These are phyloP conservation scores for Ascochyta rabiei DNA, from an alignment of 2,329 filamentous ascomycete genomes.

Conservation along the genomic window DNA sequence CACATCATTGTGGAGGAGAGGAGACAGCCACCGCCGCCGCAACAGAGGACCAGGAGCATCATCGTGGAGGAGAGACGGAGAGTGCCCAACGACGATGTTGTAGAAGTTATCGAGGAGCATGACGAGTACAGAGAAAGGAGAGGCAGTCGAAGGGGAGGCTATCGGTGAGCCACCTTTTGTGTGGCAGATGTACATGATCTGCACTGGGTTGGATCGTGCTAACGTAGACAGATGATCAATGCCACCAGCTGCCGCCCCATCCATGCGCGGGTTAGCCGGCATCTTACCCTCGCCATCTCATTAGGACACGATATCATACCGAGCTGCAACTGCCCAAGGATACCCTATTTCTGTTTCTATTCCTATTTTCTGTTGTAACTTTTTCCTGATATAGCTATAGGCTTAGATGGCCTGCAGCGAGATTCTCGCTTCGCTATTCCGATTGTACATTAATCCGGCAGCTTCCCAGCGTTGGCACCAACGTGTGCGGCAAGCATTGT, in stretches of 20 bases:
- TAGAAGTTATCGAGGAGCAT: constrained; percentile 65
- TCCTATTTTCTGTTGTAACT: neutral
- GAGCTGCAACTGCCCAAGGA: neutral
- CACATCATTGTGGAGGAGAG: constrained; percentile 49
- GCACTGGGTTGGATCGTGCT: constrained; percentile 3
- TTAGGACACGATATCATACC: neutral
- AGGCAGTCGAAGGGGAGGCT: constrained; percentile 51
- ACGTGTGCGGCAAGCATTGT: neutral
- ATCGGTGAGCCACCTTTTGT: constrained; percentile 50
- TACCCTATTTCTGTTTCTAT: constrained; percentile 8
- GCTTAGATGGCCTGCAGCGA: neutral
- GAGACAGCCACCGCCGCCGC: constrained; percentile 31
- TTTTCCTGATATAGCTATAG: neutral
- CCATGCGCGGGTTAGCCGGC: constrained; percentile 4
- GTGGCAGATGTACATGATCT: constrained; percentile 2
- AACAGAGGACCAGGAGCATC: constrained; percentile 42
- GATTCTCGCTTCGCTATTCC: neutral
- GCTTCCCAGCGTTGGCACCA: neutral
- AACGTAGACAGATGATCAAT: constrained; percentile 16
- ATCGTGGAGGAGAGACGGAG: constrained; percentile 53
- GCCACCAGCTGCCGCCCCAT: neutral
- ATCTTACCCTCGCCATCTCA: neutral
- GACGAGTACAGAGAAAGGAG: constrained; percentile 49
- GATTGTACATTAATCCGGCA: neutral
- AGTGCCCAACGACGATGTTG: constrained; percentile 59